These are phyloP conservation scores for Aspergillus quadrilineatus DNA, from an alignment of 2,329 filamentous ascomycete genomes.

Conservation along the genomic window DNA sequence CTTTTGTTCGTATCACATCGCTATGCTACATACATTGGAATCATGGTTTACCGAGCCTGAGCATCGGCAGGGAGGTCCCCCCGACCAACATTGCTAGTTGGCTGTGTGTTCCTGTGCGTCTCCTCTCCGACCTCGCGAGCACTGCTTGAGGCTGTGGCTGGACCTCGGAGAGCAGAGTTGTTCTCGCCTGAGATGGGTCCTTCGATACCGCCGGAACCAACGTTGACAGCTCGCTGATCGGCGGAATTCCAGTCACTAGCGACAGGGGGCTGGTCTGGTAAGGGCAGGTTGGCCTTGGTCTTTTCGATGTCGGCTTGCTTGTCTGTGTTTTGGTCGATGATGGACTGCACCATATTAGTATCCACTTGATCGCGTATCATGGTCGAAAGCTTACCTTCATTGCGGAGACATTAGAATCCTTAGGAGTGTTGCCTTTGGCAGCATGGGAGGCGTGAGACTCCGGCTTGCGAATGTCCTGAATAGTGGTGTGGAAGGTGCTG, in stretches of 20 bases:
- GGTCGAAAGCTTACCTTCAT: conserved; percentile 43
- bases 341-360: conserved; percentile 27
- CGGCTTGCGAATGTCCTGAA: conserved; percentile 50
- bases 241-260: conserved; percentile 76
- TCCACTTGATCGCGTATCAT: not conserved
- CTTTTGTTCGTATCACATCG: conserved; percentile 2
- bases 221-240: conserved; percentile 67
- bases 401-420: conserved; percentile 45
- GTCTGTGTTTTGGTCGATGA: conserved; percentile 43
- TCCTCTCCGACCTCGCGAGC: conserved; percentile 50
- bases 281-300: conserved; percentile 69
- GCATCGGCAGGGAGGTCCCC: conserved; percentile 61
- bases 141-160: conserved; percentile 58
- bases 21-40: conserved; percentile 4
- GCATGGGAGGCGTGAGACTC: conserved; percentile 44
- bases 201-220: conserved; percentile 61
- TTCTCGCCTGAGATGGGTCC: conserved; percentile 52
- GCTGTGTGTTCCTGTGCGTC: conserved; percentile 55
- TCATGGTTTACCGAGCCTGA: conserved; percentile 44
- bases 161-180: conserved; percentile 56
- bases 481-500: conserved; percentile 49
- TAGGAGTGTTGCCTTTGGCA: conserved; percentile 44
- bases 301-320: conserved; percentile 67
- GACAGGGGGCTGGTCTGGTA: conserved; percentile 74
- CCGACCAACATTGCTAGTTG: conserved; percentile 54